These are phyloP conservation scores for Nothophaeocryptopus gaeumannii DNA, from an alignment of 2,329 filamentous ascomycete genomes.

Conservation along the genomic window DNA sequence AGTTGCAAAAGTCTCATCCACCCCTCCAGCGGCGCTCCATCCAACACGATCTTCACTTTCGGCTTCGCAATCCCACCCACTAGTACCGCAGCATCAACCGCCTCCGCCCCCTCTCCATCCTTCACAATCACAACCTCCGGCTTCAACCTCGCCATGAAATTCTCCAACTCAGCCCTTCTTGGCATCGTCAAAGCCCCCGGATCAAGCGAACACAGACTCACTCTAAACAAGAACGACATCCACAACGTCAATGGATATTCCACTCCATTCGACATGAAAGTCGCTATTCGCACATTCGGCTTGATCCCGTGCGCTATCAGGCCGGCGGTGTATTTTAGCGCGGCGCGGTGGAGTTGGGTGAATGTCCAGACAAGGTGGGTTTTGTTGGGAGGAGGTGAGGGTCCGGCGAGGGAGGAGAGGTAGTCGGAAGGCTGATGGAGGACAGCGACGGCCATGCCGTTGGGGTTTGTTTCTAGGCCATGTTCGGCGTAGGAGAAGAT, in stretches of 20 bases:
- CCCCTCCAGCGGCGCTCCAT: neutral
- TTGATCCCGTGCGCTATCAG: constrained; percentile 9
- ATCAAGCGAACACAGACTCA: constrained; percentile 18
- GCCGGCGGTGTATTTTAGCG: constrained; percentile 10
- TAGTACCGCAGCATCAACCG: constrained; percentile 6
- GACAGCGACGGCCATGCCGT: constrained; percentile 8
- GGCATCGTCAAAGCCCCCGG: constrained; percentile 12
- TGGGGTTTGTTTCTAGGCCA: constrained; percentile 10
- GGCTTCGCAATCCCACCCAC: neutral
- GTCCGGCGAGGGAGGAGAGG: constrained; percentile 2
- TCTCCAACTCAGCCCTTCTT: constrained; percentile 15
- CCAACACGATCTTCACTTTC: constrained; percentile 15
- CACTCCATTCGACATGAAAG: constrained; percentile 19
- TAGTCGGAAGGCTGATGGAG: constrained; percentile 8
- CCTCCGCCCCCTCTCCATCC: constrained; percentile 3
- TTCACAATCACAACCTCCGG: constrained; percentile 17
- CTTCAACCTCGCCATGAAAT: constrained; percentile 8
- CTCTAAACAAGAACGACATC: constrained; percentile 8
- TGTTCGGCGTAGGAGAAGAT: constrained; percentile 12
- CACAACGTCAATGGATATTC: constrained; percentile 18
- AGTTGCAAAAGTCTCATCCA: constrained; percentile 7
- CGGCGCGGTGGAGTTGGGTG: constrained; percentile 13
- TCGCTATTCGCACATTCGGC: constrained; percentile 18
- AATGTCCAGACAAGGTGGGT: constrained; percentile 19
- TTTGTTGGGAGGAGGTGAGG: neutral